Evolutionary conservation across 257 asterid genomes (phyloP).

Genomic region (Solanum chmielewskii): DNA sequence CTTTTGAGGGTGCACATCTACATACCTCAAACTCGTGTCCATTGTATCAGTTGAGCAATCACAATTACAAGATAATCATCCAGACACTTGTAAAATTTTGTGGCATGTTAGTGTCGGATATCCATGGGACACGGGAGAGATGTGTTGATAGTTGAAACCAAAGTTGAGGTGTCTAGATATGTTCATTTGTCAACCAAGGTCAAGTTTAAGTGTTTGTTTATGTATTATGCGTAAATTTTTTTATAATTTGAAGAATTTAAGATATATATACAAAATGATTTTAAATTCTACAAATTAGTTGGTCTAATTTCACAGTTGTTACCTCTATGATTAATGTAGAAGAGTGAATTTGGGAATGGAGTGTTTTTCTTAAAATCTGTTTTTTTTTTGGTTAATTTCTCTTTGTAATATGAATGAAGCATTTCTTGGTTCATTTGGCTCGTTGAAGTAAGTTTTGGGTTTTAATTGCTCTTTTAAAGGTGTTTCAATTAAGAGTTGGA

Average conservation of each 20-base stretch:
- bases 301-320: not conserved
- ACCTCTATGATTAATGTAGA: not conserved
- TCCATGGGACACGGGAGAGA: not conserved
- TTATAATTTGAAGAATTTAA: not conserved
- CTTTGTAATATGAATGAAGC: not conserved
- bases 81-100: not conserved
- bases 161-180: not conserved
- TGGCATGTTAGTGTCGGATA: not conserved
- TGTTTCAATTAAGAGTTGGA: conserved; percentile 65
- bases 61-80: not conserved
- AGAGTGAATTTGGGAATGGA: not conserved
- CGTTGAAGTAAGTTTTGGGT: not conserved
- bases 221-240: not conserved
- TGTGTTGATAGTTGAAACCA: not conserved
- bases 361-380: not conserved
- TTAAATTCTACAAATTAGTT: not conserved
- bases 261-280: not conserved
- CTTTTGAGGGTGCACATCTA: not conserved
- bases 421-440: not conserved
- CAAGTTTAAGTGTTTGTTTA: not conserved
- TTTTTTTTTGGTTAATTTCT: not conserved
- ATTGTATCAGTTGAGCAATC: not conserved
- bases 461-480: conserved; percentile 24
- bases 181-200: not conserved
- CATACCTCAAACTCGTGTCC: not conserved